These are phyloP conservation scores for Colletotrichum sp. DNA, from an alignment of 2,329 filamentous ascomycete genomes.

Conservation along the genomic window DNA sequence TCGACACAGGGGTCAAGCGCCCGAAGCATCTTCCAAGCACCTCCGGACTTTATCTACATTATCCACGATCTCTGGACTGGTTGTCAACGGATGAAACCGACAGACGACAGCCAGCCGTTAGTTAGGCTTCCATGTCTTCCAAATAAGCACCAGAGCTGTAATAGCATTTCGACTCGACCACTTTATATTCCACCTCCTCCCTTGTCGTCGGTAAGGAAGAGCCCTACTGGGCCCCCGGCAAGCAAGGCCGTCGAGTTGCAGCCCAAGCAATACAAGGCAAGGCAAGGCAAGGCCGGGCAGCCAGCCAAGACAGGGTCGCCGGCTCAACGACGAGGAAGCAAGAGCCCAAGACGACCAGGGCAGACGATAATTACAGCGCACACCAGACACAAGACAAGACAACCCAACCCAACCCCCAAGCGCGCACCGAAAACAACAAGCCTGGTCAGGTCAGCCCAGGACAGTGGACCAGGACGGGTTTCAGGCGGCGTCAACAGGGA, in stretches of 20 bases:
- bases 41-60: neutral
- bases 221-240: neutral
- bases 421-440: neutral
- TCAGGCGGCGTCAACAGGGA: slow-evolving; percentile 19
- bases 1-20: neutral
- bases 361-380: neutral
- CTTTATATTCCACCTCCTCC: neutral
- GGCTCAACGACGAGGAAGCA: neutral
- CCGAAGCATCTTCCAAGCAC: neutral
- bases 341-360: neutral
- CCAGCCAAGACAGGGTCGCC: neutral
- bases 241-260: neutral
- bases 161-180: neutral
- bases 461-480: slow-evolving; percentile 14
- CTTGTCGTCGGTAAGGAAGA: neutral
- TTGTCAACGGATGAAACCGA: neutral
- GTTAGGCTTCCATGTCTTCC: neutral
- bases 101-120: neutral
- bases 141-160: neutral
- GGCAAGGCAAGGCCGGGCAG: neutral
- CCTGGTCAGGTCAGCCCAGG: slow-evolving; percentile 14
- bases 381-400: neutral
- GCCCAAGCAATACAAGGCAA: neutral
- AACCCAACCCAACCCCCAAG: neutral
- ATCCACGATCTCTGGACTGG: neutral